Evolutionary conservation across 2,329 filamentous ascomycete genomes (phyloP).

Genomic region (Phaeosphaeria sp.): DNA sequence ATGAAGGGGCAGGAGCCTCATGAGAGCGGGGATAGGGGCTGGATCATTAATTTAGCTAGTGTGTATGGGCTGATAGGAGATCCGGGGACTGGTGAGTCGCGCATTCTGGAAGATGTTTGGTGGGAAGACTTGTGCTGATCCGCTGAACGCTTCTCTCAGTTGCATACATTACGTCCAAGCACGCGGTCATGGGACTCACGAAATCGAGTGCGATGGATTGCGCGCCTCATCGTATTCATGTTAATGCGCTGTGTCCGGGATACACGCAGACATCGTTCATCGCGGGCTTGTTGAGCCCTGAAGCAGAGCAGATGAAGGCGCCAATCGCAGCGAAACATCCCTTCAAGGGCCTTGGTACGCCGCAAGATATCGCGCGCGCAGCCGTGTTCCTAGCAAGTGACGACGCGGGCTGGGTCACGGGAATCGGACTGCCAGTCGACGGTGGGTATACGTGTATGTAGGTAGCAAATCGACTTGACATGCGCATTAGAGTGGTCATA

Average conservation of each 20-base stretch:
- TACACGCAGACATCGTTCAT: constrained; percentile 46
- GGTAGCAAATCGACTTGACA: background rate
- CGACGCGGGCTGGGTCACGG: constrained; percentile 56
- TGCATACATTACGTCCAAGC: constrained; percentile 58
- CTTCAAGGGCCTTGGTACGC: constrained; percentile 37
- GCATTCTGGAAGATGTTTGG: background rate
- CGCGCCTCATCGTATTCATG: constrained; percentile 57
- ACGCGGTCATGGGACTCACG: constrained; percentile 59
- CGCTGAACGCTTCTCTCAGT: background rate
- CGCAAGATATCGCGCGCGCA: constrained; percentile 44
- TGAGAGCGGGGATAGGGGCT: constrained; percentile 50
- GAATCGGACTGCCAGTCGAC: constrained; percentile 54
- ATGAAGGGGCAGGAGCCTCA: constrained; percentile 58
- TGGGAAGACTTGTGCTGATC: background rate
- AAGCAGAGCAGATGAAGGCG: constrained; percentile 7
- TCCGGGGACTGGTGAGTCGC: constrained; percentile 30
- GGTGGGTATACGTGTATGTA: constrained; percentile 50
- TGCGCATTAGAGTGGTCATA: too few species aligned
- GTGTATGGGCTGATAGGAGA: constrained; percentile 56
- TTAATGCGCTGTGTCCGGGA: constrained; percentile 63
- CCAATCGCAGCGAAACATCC: constrained; percentile 31
- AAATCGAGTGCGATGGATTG: constrained; percentile 59
- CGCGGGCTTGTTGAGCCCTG: constrained; percentile 14
- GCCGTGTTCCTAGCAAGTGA: constrained; percentile 57
- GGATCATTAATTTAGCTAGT: constrained; percentile 63